A percentile compares a stretch with the other conserved stretches of the same genome.
phyloP scores from a whole-genome alignment of 164 flowering plant genomes.

The Paratinospora sagittata region DNA sequence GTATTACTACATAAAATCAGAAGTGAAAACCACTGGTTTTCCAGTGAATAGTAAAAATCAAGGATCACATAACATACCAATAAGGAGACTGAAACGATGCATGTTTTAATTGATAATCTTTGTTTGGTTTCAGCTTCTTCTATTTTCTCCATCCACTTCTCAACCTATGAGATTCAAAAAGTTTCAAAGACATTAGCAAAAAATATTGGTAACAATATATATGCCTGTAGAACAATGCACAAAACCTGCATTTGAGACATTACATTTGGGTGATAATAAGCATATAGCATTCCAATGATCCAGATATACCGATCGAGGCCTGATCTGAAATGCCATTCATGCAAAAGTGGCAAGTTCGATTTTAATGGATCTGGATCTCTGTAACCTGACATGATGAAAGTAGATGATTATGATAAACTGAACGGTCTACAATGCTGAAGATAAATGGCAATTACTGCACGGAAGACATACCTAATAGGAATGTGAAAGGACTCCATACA shows the following conservation, averaged over 20 bases:
- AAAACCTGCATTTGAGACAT: constrained; percentile 14
- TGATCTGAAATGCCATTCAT: constrained; percentile 98
- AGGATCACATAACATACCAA: constrained; percentile 44
- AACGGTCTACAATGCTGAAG: constrained; percentile 1
- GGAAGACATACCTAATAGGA: constrained; percentile 63
- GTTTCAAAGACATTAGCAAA: constrained; percentile 7
- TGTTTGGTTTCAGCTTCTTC: constrained; percentile 80
- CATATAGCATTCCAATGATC: constrained; percentile 98
- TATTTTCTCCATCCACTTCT: constrained; percentile 92
- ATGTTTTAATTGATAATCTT: constrained; percentile 55
- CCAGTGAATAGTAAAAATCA: background rate
- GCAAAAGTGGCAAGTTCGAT: constrained; percentile 65
- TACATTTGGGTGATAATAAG: constrained; percentile 94
- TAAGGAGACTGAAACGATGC: constrained; percentile 51
- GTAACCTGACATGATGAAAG: constrained; percentile 29
- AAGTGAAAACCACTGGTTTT: background rate
- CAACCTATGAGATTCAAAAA: constrained; percentile 46
- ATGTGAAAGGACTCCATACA: constrained; percentile 73
- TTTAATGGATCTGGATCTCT: constrained; percentile 82
- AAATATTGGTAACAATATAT: background rate
- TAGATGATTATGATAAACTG: background rate
- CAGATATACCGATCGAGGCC: constrained; percentile 98
- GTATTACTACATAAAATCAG: background rate
- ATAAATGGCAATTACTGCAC: background rate
- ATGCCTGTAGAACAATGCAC: background rate